Evolutionary conservation across 345 rosid species (phyloP).

Genomic region (Anacardium occidentale): DNA sequence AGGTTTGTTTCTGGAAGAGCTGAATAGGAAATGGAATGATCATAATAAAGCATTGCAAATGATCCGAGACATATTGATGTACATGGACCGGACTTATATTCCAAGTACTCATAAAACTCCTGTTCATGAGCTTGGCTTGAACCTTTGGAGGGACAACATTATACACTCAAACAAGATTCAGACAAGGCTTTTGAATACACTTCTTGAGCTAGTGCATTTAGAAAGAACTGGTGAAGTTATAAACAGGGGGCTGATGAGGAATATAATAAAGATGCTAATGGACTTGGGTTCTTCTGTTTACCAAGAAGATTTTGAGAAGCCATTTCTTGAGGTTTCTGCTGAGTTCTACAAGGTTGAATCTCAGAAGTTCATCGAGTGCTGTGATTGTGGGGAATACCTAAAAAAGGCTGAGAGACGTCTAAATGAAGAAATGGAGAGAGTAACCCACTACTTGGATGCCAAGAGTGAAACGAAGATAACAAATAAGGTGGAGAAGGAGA

Average conservation of each 20-base stretch:
- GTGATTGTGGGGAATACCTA: slow-evolving; percentile 68
- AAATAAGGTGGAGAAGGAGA: slow-evolving; percentile 63
- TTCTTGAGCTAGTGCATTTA: slow-evolving; percentile 52
- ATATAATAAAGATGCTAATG: slow-evolving; percentile 62
- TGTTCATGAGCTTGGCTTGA: slow-evolving; percentile 68
- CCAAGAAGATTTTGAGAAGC: slow-evolving; percentile 70
- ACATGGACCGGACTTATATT: slow-evolving; percentile 71
- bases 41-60: slow-evolving; percentile 75
- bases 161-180: slow-evolving; percentile 54
- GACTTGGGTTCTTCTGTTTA: slow-evolving; percentile 67
- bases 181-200: slow-evolving; percentile 49
- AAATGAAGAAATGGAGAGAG: slow-evolving; percentile 74
- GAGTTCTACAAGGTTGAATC: slow-evolving; percentile 61
- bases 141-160: slow-evolving; percentile 61
- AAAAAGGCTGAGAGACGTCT: slow-evolving; percentile 71
- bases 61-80: slow-evolving; percentile 77
- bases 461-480: slow-evolving; percentile 65
- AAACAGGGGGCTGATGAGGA: slow-evolving; percentile 70
- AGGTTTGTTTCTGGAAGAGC: slow-evolving; percentile 62
- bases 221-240: slow-evolving; percentile 70
- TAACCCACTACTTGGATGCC: slow-evolving; percentile 62
- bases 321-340: slow-evolving; percentile 58
- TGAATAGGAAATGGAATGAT: slow-evolving; percentile 67
- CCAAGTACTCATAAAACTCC: slow-evolving; percentile 65
- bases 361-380: slow-evolving; percentile 60